These are phyloP conservation scores for Thermochaetoides thermophila DNA, from an alignment of 495 filamentous ascomycete species.

Conservation along the genomic window DNA sequence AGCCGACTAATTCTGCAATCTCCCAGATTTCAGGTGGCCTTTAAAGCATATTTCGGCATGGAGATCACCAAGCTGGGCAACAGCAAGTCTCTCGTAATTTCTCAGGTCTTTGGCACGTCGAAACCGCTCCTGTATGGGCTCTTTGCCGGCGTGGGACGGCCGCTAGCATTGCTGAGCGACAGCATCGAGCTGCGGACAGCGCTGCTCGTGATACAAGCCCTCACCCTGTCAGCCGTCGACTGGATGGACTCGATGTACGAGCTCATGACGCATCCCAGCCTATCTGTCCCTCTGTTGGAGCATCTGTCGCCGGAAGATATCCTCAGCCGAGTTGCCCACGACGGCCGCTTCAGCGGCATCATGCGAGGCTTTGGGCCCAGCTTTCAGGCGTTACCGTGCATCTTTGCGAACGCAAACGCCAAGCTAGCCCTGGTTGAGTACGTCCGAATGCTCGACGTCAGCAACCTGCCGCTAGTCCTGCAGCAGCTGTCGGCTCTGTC, in stretches of 20 bases:
- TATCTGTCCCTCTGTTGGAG: conserved; percentile 1
- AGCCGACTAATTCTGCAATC: not conserved
- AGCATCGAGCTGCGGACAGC: conserved; percentile 14
- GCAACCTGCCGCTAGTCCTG: conserved; percentile 5
- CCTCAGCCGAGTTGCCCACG: conserved; percentile 11
- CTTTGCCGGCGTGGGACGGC: conserved; percentile 12
- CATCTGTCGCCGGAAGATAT: conserved; percentile 10
- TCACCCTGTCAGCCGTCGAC: conserved; percentile 14
- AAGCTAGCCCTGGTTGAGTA: conserved; percentile 14
- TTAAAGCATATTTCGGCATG: conserved; percentile 22
- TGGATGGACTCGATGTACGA: conserved; percentile 12
- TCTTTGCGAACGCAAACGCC: conserved; percentile 9
- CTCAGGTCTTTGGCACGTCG: conserved; percentile 10
- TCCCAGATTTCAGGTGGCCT: conserved; percentile 17
- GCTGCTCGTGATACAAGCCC: conserved; percentile 14
- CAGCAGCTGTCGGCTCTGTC: conserved; percentile 13
- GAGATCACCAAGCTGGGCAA: conserved; percentile 12
- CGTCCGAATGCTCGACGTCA: conserved; percentile 12
- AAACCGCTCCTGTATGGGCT: conserved; percentile 17
- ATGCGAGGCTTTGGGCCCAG: conserved; percentile 18
- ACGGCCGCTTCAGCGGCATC: conserved; percentile 15
- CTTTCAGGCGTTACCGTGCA: conserved; percentile 8
- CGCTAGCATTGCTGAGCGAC: conserved; percentile 16
- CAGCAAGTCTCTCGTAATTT: conserved; percentile 10
- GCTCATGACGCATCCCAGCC: conserved; percentile 11